These are phyloP conservation scores for Colletotrichum sidae DNA, from an alignment of 2,329 filamentous ascomycete genomes.

Conservation along the genomic window DNA sequence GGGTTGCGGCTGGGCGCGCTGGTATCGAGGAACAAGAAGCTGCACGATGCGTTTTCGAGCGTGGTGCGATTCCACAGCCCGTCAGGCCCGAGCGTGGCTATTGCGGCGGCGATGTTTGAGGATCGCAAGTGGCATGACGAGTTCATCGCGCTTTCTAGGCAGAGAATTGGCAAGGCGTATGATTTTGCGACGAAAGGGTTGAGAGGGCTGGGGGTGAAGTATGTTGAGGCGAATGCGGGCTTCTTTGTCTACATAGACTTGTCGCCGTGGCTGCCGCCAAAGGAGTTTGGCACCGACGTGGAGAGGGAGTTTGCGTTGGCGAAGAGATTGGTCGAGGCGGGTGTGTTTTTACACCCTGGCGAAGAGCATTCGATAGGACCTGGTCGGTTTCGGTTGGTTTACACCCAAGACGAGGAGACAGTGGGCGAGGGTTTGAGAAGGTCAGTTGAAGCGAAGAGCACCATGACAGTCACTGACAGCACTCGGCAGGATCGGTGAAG, in stretches of 20 bases:
- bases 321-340: constrained; percentile 55
- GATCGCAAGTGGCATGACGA: constrained; percentile 56
- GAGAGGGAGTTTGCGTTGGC: constrained; percentile 58
- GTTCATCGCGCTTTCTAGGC: constrained; percentile 56
- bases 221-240: constrained; percentile 63
- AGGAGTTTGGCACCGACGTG: constrained; percentile 42
- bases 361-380: constrained; percentile 57
- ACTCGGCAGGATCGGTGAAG: too few relatives aligned
- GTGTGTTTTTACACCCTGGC: constrained; percentile 62
- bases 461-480: neutral
- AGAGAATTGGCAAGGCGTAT: constrained; percentile 54
- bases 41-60: constrained; percentile 50
- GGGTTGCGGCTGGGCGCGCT: constrained; percentile 63
- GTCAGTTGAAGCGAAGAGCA: constrained; percentile 38
- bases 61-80: constrained; percentile 60
- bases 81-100: constrained; percentile 56
- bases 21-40: constrained; percentile 50
- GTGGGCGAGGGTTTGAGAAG: constrained; percentile 52
- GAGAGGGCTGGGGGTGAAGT: constrained; percentile 54
- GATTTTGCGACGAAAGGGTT: constrained; percentile 52
- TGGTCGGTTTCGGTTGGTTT: constrained; percentile 68
- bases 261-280: constrained; percentile 52
- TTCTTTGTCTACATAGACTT: constrained; percentile 69
- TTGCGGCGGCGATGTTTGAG: constrained; percentile 58
- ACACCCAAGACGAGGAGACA: constrained; percentile 51